Evolutionary conservation across 352 stramenopile species (phyloP).

Genomic region (Saprolegnia parasitica): DNA sequence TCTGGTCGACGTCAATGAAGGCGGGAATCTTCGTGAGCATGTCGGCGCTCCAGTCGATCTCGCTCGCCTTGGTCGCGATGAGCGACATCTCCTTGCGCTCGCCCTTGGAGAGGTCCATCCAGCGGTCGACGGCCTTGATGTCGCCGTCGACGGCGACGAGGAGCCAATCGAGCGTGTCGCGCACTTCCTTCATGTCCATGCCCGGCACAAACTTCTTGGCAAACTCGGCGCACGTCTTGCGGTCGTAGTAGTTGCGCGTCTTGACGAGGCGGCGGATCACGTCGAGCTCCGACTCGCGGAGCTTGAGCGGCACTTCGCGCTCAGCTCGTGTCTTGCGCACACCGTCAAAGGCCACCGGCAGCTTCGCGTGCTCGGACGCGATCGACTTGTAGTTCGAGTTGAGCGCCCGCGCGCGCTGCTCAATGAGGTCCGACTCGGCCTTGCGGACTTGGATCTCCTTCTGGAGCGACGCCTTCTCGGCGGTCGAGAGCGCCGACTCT

Average conservation of each 20-base stretch:
- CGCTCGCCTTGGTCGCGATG: slow-evolving; percentile 76
- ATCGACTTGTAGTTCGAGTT: slow-evolving; percentile 88
- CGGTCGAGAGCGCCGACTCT: slow-evolving; percentile 73
- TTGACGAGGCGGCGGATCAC: slow-evolving; percentile 74
- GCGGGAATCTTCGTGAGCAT: slow-evolving; percentile 76
- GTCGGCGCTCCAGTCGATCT: slow-evolving; percentile 85
- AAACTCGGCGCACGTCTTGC: slow-evolving; percentile 72
- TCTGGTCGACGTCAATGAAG: slow-evolving; percentile 80
- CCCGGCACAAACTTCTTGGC: slow-evolving; percentile 77
- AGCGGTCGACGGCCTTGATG: slow-evolving; percentile 84
- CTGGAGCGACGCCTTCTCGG: slow-evolving; percentile 77
- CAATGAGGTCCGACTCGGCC: slow-evolving; percentile 72
- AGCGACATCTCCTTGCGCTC: slow-evolving; percentile 82
- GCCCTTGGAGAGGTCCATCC: slow-evolving; percentile 75
- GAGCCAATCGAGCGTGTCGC: slow-evolving; percentile 81
- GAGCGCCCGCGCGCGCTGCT: slow-evolving; percentile 74
- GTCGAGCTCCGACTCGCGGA: slow-evolving; percentile 71
- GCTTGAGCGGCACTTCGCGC: slow-evolving; percentile 59
- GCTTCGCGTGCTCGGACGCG: slow-evolving; percentile 81
- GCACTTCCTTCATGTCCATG: slow-evolving; percentile 74
- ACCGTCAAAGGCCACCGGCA: slow-evolving; percentile 74
- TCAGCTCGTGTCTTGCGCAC: slow-evolving; percentile 72
- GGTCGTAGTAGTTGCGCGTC: slow-evolving; percentile 86
- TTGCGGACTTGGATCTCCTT: slow-evolving; percentile 81
- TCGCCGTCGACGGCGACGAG: slow-evolving; percentile 66